phyloP scores from a whole-genome alignment of 495 filamentous ascomycete species.

The Penicillium samsonianum region DNA sequence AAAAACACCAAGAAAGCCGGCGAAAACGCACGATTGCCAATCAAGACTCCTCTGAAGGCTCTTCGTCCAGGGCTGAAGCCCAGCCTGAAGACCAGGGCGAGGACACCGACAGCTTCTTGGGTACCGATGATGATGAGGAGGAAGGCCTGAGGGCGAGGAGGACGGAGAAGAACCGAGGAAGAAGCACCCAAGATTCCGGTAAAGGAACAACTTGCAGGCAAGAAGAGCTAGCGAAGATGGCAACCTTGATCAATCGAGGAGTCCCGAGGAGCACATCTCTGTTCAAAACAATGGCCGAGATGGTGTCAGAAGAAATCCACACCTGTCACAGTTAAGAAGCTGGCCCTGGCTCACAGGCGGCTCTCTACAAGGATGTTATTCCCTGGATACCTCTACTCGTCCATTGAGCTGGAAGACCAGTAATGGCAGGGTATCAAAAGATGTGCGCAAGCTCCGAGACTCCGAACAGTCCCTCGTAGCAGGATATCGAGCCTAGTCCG shows the following conservation, averaged over 20 bases:
- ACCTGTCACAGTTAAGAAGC: slow-evolving; percentile 74
- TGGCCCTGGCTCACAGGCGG: slow-evolving; percentile 83
- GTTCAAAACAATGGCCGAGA: slow-evolving; percentile 73
- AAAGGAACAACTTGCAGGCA: slow-evolving; percentile 71
- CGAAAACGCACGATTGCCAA: slow-evolving; percentile 74
- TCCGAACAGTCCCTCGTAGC: slow-evolving; percentile 83
- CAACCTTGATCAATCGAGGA: slow-evolving; percentile 82
- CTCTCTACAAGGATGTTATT: slow-evolving; percentile 94
- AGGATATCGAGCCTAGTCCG: slow-evolving; percentile 83
- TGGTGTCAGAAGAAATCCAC: slow-evolving; percentile 57
- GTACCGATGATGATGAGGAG: slow-evolving; percentile 50
- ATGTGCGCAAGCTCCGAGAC: slow-evolving; percentile 74
- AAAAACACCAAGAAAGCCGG: slow-evolving; percentile 70
- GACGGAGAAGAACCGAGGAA: slow-evolving; percentile 55
- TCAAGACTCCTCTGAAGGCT: slow-evolving; percentile 77
- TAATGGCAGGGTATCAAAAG: slow-evolving; percentile 84
- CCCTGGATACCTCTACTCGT: slow-evolving; percentile 93
- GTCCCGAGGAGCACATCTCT: slow-evolving; percentile 86
- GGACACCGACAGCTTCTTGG: slow-evolving; percentile 52
- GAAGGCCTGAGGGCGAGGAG: slow-evolving; percentile 42
- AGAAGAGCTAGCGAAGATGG: slow-evolving; percentile 90
- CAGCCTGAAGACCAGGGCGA: slow-evolving; percentile 47
- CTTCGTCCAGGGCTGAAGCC: slow-evolving; percentile 61
- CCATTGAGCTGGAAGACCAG: slow-evolving; percentile 68
- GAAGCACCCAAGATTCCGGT: slow-evolving; percentile 64